Percentiles rank a stretch among this genome's conserved stretches.
phyloP scores from a whole-genome alignment of 345 rosid species.

The Citrus hindsii region DNA sequence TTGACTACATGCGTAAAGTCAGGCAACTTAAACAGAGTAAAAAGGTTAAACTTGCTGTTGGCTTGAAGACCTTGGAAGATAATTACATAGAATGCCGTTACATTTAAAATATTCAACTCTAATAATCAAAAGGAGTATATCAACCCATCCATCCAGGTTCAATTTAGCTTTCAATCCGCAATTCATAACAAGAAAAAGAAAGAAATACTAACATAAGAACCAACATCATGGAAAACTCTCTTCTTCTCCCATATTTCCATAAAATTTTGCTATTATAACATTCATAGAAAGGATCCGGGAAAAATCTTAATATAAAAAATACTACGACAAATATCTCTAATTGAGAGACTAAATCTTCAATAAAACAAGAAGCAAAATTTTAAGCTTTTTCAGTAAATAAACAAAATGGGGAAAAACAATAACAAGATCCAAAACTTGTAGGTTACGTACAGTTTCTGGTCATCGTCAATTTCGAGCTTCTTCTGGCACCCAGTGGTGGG shows the following conservation, averaged over 20 bases:
- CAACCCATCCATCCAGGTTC: no score
- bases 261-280: no score
- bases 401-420: background rate
- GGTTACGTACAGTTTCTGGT: constrained; percentile 36
- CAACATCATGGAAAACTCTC: background rate
- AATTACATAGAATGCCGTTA: no score
- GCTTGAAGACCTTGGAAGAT: background rate
- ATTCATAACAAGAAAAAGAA: background rate
- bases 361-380: background rate
- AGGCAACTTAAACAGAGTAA: background rate
- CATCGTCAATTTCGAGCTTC: constrained; percentile 55
- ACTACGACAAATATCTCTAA: no score
- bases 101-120: background rate
- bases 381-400: background rate
- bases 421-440: background rate
- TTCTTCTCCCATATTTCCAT: no score
- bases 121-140: background rate
- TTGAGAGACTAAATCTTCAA: background rate
- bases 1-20: background rate
- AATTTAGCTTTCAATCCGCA: background rate
- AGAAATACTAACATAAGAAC: background rate
- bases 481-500: constrained; percentile 57
- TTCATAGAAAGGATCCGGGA: no score
- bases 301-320: no score
- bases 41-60: background rate